Percentiles rank a stretch among this genome's conserved stretches.
Evolutionary conservation across 805 yeast species (phyloP).

Genomic region (Starmerella stigmatis): DNA sequence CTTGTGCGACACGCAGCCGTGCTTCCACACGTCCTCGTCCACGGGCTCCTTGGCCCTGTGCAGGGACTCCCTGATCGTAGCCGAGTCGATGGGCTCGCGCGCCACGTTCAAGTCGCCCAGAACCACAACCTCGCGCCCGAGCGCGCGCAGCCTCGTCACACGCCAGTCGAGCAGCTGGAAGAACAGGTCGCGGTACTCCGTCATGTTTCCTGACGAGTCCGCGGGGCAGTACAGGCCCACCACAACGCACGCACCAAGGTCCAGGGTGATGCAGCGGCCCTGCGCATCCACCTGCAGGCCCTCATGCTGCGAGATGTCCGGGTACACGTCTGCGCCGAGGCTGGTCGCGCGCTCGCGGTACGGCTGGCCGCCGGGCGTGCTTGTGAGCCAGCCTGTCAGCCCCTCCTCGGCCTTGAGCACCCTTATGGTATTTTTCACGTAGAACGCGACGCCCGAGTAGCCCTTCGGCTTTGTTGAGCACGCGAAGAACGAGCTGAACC

Average conservation of each 20-base stretch:
- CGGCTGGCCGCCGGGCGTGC: slow-evolving; percentile 7
- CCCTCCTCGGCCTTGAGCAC: slow-evolving; percentile 84
- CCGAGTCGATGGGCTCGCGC: slow-evolving; percentile 71
- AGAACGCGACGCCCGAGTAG: slow-evolving; percentile 85
- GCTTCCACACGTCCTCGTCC: slow-evolving; percentile 30
- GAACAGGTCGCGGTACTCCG: slow-evolving; percentile 50
- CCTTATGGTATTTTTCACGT: slow-evolving; percentile 43
- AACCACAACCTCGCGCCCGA: slow-evolving; percentile 60
- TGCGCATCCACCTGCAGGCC: slow-evolving; percentile 57
- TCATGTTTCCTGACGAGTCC: slow-evolving; percentile 60
- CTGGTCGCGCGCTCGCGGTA: slow-evolving; percentile 8
- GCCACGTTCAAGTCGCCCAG: slow-evolving; percentile 87
- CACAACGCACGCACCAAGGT: slow-evolving; percentile 41
- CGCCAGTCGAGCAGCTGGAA: slow-evolving; percentile 51
- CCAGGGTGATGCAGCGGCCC: slow-evolving; percentile 72
- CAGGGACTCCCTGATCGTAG: slow-evolving; percentile 48
- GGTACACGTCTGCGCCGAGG: slow-evolving; percentile 10
- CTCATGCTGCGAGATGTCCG: slow-evolving; percentile 45
- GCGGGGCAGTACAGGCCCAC: slow-evolving; percentile 80
- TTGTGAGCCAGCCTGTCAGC: slow-evolving; percentile 50
- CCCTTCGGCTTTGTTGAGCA: slow-evolving; percentile 64
- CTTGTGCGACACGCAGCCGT: slow-evolving; percentile 35
- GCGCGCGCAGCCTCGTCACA: slow-evolving; percentile 39
- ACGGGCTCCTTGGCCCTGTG: slow-evolving; percentile 26
- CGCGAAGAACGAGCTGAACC: slow-evolving; percentile 56